Base-by-base conservation (phyloP, 257 asterid species). In the Solanum ahanhuiri region DNA sequence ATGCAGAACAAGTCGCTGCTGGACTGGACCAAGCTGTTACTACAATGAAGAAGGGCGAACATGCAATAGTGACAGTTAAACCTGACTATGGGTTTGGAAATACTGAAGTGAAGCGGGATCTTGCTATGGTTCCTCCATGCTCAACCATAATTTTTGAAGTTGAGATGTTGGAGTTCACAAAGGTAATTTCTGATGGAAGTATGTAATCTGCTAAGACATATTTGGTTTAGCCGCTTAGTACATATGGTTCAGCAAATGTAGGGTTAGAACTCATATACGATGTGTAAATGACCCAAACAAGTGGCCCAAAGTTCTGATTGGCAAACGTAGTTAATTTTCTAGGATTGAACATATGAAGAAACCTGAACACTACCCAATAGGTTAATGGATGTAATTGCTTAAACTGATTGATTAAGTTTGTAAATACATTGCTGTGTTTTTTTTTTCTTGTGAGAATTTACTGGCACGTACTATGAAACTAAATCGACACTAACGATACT, bases 41-140 rank as follows among this genome's bases (percentile, higher is more conserved):
- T 82, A 94, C 96, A 70, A 94, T 94, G 98, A 94, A 90, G 90
- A 93, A 92, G 90, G 91, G 93, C 30, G 96, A 94, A 91, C 69
- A 34, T 37, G 94, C 94, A 37, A 81, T 90, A 81, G 30, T 94
- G 86, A 93, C 95, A 30, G 86, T 93, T 87, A 86, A 91, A 84
- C 92, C 95, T 28, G 96, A 94, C 84, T 94, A 91, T 82, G 95
- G 94, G 25, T 88, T 89, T 89, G 95, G 93, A 92, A 89, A 54
- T 87, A 82, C 84, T 87, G 95, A 90, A 87, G 92, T 88, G 88
- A 89, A 92, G 85, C 81, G 60, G 70, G 93, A 92, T 89, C 91
- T 90, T 86, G 92, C 95, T 63, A 82, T 45, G 37, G 88, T 92
- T 89, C 94, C 93, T 87, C 90, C 96, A 82, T 86, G 88, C 86